These are phyloP conservation scores for Coniochaeta sp. DNA, from an alignment of 2,329 filamentous ascomycete species.

Conservation along the genomic window DNA sequence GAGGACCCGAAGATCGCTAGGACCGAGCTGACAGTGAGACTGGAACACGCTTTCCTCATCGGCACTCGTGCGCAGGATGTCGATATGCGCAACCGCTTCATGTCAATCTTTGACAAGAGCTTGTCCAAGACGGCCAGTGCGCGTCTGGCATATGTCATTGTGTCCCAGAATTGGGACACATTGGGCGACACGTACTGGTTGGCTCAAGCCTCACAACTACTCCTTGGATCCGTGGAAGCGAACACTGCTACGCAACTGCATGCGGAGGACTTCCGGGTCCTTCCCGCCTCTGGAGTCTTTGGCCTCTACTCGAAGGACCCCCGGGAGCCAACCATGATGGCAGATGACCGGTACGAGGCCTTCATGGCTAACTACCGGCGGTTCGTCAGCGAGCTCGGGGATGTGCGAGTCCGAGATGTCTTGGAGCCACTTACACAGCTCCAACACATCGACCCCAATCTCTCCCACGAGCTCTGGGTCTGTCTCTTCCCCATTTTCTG, in stretches of 20 bases:
- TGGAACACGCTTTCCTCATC: slow-evolving; percentile 97
- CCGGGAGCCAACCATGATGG: slow-evolving; percentile 58
- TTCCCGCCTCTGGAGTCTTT: slow-evolving; percentile 68
- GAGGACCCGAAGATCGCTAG: slow-evolving; percentile 94
- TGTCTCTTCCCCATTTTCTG: slow-evolving; percentile 88
- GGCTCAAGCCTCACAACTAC: slow-evolving; percentile 85
- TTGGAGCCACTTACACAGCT: slow-evolving; percentile 86
- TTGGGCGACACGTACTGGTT: slow-evolving; percentile 95
- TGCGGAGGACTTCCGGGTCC: slow-evolving; percentile 73
- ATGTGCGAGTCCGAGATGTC: slow-evolving; percentile 81
- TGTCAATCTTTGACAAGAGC: slow-evolving; percentile 92
- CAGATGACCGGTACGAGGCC: slow-evolving; percentile 74
- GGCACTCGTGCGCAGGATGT: slow-evolving; percentile 90
- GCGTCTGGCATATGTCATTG: slow-evolving; percentile 81
- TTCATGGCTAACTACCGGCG: slow-evolving; percentile 72
- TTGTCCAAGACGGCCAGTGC: slow-evolving; percentile 88
- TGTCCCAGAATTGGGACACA: slow-evolving; percentile 94
- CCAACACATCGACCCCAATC: slow-evolving; percentile 77
- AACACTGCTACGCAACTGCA: slow-evolving; percentile 73
- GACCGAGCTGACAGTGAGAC: slow-evolving; percentile 89
- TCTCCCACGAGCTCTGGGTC: slow-evolving; percentile 87
- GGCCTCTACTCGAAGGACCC: slow-evolving; percentile 65
- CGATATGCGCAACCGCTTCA: slow-evolving; percentile 94
- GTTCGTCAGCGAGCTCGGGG: slow-evolving; percentile 78
- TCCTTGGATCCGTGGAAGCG: slow-evolving; percentile 86